phyloP scores from a whole-genome alignment of 2,329 filamentous ascomycete species.

The Clarireedia monteithiana region DNA sequence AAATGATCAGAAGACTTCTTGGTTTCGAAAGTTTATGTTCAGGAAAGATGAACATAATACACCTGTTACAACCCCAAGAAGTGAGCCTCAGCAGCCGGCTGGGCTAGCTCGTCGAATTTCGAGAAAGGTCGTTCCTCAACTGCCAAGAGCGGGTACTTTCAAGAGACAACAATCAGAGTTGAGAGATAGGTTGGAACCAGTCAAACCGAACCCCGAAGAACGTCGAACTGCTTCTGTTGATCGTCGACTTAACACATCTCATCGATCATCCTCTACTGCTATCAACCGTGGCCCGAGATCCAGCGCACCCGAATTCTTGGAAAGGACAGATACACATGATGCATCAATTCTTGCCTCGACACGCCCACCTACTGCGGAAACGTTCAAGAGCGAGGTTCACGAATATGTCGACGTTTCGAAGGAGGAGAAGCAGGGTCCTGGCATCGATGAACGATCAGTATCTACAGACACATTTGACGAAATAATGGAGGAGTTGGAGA shows the following conservation, averaged over 20 bases:
- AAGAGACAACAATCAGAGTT: slow-evolving; percentile 76
- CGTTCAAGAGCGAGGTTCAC: slow-evolving; percentile 16
- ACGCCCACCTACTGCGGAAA: slow-evolving; percentile 9
- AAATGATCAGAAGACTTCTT: slow-evolving; percentile 24
- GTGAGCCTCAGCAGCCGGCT: slow-evolving; percentile 16
- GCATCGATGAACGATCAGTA: slow-evolving; percentile 24
- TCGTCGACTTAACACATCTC: slow-evolving; percentile 29
- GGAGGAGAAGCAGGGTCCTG: slow-evolving; percentile 18
- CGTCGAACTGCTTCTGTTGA: slow-evolving; percentile 65
- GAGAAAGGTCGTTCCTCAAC: slow-evolving; percentile 63
- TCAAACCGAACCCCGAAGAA: slow-evolving; percentile 55
- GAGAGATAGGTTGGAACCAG: slow-evolving; percentile 62
- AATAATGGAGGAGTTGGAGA: slow-evolving; percentile 75
- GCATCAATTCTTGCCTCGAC: slow-evolving; percentile 11
- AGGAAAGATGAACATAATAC: slow-evolving; percentile 19
- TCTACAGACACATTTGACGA: slow-evolving; percentile 42
- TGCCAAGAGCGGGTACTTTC: slow-evolving; percentile 73
- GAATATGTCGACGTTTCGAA: slow-evolving; percentile 25
- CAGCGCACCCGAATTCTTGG: slow-evolving; percentile 27
- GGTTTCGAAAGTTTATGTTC: slow-evolving; percentile 28
- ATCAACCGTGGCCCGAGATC: slow-evolving; percentile 16
- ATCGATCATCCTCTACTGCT: slow-evolving; percentile 20
- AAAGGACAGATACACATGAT: slow-evolving; percentile 18
- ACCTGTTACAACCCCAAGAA: slow-evolving; percentile 12
- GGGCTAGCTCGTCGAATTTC: slow-evolving; percentile 27